Evolutionary conservation across 768 basidiomycete species (phyloP).

Genomic region (Gyrodon lividus): DNA sequence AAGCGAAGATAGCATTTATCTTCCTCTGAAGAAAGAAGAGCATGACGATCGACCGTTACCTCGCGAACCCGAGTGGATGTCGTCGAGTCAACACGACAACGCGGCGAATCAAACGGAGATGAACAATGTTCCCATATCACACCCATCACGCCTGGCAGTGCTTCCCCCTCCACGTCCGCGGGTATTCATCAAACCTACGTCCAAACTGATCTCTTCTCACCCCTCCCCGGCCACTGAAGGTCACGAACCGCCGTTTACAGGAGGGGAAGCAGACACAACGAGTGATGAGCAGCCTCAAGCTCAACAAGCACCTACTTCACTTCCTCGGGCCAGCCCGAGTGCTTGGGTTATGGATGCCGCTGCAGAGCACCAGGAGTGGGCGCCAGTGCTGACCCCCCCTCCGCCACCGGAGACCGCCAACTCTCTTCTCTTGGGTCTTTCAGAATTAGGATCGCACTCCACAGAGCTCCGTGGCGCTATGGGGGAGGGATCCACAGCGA

Average conservation of each 20-base stretch:
- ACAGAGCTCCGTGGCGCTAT: not conserved
- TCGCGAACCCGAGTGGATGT: not conserved
- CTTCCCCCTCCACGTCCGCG: constrained; percentile 27
- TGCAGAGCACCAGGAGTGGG: constrained; percentile 4
- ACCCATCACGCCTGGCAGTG: constrained; percentile 18
- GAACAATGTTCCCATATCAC: not conserved
- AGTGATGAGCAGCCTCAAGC: not conserved
- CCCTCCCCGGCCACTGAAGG: not conserved
- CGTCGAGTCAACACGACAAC: not conserved
- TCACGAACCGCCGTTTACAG: not conserved
- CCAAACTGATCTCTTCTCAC: not conserved
- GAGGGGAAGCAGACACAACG: not conserved
- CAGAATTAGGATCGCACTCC: constrained; percentile 10
- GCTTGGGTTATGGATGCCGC: constrained; percentile 12
- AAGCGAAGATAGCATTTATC: constrained; percentile 12
- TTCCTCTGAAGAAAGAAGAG: constrained; percentile 18
- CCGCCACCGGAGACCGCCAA: constrained; percentile 3
- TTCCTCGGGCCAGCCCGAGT: not conserved
- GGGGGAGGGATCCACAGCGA: not conserved
- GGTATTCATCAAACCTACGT: constrained; percentile 9
- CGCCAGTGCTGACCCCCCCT: constrained; percentile 1
- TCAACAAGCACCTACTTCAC: not conserved
- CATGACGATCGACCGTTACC: constrained; percentile 3
- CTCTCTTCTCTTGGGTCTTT: constrained; percentile 9
- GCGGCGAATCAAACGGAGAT: not conserved